These are phyloP conservation scores for Exsudoporus floridanus DNA, from an alignment of 1,284 basidiomycete genomes.

Conservation along the genomic window DNA sequence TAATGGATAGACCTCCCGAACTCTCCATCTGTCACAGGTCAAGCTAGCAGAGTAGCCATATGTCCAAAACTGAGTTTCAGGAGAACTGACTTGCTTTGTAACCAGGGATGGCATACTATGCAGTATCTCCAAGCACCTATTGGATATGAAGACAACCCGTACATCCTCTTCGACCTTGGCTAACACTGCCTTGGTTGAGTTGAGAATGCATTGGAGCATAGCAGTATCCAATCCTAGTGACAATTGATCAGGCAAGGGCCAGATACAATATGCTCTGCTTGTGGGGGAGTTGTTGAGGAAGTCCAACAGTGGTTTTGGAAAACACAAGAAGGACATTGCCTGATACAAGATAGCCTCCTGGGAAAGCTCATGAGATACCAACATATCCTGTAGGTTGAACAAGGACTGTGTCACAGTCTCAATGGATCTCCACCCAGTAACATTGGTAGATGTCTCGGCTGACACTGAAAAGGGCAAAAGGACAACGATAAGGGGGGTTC, in stretches of 20 bases:
- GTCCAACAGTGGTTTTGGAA: conserved; percentile 28
- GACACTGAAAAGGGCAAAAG: conserved; percentile 31
- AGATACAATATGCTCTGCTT: conserved; percentile 40
- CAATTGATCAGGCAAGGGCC: conserved; percentile 31
- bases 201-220: conserved; percentile 46
- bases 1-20: conserved; percentile 61
- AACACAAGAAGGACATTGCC: conserved; percentile 25
- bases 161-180: conserved; percentile 42
- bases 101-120: conserved; percentile 48
- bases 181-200: conserved; percentile 40
- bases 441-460: conserved; percentile 3
- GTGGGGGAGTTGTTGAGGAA: conserved; percentile 24
- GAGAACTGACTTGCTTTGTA: conserved; percentile 42
- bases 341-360: conserved; percentile 22
- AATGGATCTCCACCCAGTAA: conserved; percentile 21
- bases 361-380: background rate
- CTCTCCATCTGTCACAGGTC: conserved; percentile 50
- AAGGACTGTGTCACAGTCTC: conserved; percentile 10
- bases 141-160: conserved; percentile 61
- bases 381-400: background rate
- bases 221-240: conserved; percentile 44
- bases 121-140: conserved; percentile 51
- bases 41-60: conserved; percentile 62
- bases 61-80: conserved; percentile 56
- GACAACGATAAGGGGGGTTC: conserved; percentile 24